Base-by-base conservation (phyloP, 202 grass and related monocot genomes). In the Musa balbisiana region DNA sequence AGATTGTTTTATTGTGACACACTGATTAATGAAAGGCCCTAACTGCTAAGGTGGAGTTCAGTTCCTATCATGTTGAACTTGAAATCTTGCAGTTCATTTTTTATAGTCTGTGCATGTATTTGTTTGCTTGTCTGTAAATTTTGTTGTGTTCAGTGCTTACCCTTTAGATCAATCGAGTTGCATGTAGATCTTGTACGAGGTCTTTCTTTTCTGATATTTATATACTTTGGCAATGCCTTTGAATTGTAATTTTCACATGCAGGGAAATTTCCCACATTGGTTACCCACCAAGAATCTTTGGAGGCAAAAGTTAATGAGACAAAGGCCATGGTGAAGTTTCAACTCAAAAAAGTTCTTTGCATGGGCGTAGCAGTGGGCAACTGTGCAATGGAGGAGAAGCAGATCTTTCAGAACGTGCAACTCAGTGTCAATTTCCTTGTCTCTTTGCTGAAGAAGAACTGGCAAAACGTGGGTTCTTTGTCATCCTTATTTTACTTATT, bases 281-380 rank as follows among this genome's bases (percentile, higher is more conserved):
- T 96, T 65, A 82, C 80, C 62, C 92, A 96, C 25, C 78, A 80
- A 59, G 92, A 96, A 71, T 89, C 92, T 33, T 80, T 96, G 0
- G 92, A 96, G 75, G 73, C 71, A 15, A 96, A 96, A 81, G 92
- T 96, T 43, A 96, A 96, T 19, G 92, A 96, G 69, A 92, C 73
- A 1, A 96, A 96, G 78, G 92, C 92, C 20, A 96, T 86, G 8
- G 86, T 96, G 65, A 96, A 96, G 56, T 96, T 96, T 62, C 92
- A 92, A 75, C 73, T 89, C 11, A 96, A 96, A 67, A 92, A 96
- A 62, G 92, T 96, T 24, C 89, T 96, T 24, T 90, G 92, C 89
- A 96, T 96, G 92, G 92, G 92, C 69, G 92, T 92, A 77, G 92
- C 87, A 0, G 92, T 92, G 23, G 92, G 92, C 29, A 91, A 96